A percentile compares a stretch with the other conserved stretches of the same genome.
These are phyloP conservation scores for Fusarium tjaetaba DNA, from an alignment of 2,329 filamentous ascomycete genomes.

Conservation along the genomic window DNA sequence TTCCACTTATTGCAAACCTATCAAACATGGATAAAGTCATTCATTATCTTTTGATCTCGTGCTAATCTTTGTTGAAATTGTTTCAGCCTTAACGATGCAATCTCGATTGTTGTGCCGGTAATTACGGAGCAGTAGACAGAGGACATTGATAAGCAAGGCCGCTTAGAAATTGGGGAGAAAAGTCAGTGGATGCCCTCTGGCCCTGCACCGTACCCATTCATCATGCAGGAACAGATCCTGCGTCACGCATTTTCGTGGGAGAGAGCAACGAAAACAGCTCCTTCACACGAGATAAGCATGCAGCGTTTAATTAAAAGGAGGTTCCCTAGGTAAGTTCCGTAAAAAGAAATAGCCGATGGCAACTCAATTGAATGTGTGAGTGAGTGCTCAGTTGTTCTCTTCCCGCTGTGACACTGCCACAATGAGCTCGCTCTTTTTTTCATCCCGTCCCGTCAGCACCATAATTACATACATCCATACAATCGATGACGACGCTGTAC, in stretches of 20 bases:
- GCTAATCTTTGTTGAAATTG: conserved; percentile 12
- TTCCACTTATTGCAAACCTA: neutral
- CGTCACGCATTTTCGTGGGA: conserved; percentile 8
- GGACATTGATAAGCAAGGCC: conserved; percentile 2
- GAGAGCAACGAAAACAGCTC: neutral
- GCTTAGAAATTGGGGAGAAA: neutral
- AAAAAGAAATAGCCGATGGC: neutral
- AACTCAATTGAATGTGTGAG: neutral
- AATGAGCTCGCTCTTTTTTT: neutral
- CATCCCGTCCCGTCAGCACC: neutral
- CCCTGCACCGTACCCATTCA: neutral
- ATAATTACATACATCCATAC: conserved; percentile 20
- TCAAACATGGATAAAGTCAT: neutral
- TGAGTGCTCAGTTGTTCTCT: neutral
- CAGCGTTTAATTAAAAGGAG: neutral
- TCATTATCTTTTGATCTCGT: neutral
- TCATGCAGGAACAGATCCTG: conserved; percentile 30
- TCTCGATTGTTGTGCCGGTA: conserved; percentile 24
- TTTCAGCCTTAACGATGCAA: conserved; percentile 33
- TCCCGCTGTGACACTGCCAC: neutral
- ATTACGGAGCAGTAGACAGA: conserved; percentile 9
- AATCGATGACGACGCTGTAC: conserved; percentile 35
- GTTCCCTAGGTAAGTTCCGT: neutral
- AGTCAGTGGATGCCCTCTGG: neutral
- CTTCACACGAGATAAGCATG: neutral